Percentiles rank a stretch among this genome's conserved stretches.
phyloP scores from a whole-genome alignment of 805 yeast genomes.

The Saturnispora mendoncae region DNA sequence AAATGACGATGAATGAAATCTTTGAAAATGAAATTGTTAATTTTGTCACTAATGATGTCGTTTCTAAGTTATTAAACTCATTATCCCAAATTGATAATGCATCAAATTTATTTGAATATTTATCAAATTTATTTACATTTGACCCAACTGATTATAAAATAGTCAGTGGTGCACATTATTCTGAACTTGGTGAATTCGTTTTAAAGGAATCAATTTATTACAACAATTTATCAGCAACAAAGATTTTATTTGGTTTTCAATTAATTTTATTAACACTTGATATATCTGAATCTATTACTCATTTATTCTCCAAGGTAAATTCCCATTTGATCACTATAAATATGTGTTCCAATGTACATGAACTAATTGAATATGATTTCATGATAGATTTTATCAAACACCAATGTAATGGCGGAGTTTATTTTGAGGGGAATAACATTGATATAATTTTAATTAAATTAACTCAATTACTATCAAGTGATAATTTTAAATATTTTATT shows the following conservation, averaged over 20 bases:
- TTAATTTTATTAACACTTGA: slow-evolving; percentile 28
- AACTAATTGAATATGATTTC: slow-evolving; percentile 4
- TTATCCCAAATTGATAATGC: slow-evolving; percentile 16
- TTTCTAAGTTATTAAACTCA: slow-evolving; percentile 29
- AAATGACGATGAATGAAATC: slow-evolving; percentile 30
- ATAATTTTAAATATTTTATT: slow-evolving; percentile 18
- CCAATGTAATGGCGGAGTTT: slow-evolving; percentile 19
- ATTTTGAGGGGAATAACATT: slow-evolving; percentile 19
- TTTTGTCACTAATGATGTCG: slow-evolving; percentile 32
- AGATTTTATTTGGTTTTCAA: slow-evolving; percentile 21
- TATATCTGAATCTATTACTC: slow-evolving; percentile 21
- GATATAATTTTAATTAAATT: slow-evolving; percentile 18
- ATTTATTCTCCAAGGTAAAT: slow-evolving; percentile 17
- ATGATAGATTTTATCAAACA: slow-evolving; percentile 13
- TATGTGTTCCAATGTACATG: slow-evolving; percentile 3
- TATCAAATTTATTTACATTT: slow-evolving; percentile 26
- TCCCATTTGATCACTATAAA: slow-evolving; percentile 13
- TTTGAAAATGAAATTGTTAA: slow-evolving; percentile 35
- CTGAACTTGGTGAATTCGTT: slow-evolving; percentile 20
- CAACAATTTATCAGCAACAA: slow-evolving; percentile 16
- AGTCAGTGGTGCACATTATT: slow-evolving; percentile 18
- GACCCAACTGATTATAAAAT: slow-evolving; percentile 16
- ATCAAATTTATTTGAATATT: slow-evolving; percentile 30
- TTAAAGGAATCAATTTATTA: slow-evolving; percentile 17
- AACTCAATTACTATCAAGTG: slow-evolving; percentile 15